Conservation (phyloP, 2,329 filamentous ascomycete species). For the Aspergillus tubingensis region DNA sequence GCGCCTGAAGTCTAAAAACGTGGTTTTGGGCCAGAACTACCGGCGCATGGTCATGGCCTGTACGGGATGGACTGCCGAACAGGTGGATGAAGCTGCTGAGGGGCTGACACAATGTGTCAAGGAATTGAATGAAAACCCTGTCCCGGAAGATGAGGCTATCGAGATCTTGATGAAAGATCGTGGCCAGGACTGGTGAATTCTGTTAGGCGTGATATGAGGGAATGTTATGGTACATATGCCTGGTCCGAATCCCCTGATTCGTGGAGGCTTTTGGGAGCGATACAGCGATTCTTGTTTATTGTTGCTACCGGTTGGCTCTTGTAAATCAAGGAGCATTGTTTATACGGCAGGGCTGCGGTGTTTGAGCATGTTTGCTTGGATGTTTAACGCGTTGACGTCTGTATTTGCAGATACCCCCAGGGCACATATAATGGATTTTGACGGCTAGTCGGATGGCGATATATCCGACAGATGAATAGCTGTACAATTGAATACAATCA, state of each 20-base stretch:
- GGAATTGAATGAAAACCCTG: conserved; percentile 64
- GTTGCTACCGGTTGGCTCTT: conserved; percentile 1
- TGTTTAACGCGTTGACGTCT: conserved; percentile 21
- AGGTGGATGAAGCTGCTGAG: conserved; percentile 79
- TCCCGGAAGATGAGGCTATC: conserved; percentile 47
- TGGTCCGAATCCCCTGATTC: conserved; percentile 7
- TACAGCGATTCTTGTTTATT: conserved; percentile 13
- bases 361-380: conserved; percentile 10
- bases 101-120: conserved; percentile 83
- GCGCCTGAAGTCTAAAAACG: conserved; percentile 74
- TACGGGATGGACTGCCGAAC: conserved; percentile 73
- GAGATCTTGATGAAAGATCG: conserved; percentile 49
- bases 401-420: conserved; percentile 28
- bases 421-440: conserved; percentile 24
- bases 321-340: conserved; percentile 13
- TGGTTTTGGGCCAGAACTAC: conserved; percentile 84
- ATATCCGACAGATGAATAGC: neutral
- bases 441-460: conserved; percentile 10
- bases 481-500: neutral
- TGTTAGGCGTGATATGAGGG: neutral
- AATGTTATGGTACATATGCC: conserved; percentile 14
- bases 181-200: conserved; percentile 45
- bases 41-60: conserved; percentile 84
- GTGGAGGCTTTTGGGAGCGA: conserved; percentile 8
- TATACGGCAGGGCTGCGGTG: conserved; percentile 7